Evolutionary conservation across 139 green algal species (phyloP).

Genomic region (Tetradesmus obliquus): DNA sequence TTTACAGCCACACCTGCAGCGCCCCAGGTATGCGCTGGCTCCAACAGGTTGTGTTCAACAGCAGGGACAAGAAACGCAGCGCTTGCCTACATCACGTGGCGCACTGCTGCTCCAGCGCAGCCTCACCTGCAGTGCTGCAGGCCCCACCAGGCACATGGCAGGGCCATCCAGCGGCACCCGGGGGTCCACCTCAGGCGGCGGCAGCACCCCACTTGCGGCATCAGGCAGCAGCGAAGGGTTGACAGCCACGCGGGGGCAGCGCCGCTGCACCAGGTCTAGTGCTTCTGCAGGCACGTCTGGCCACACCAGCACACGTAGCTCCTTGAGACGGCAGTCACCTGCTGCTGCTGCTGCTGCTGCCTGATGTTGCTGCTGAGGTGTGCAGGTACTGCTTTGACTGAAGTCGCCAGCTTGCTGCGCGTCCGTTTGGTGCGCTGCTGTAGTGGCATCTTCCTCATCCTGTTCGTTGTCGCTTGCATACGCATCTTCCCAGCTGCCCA

Average conservation of each 20-base stretch:
- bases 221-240: constrained; percentile 23
- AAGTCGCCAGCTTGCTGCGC: neutral
- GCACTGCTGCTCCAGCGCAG: too few species aligned
- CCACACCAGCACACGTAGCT: constrained; percentile 9
- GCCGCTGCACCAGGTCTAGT: constrained; percentile 20
- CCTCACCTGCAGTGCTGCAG: neutral
- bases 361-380: neutral
- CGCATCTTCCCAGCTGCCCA: constrained; percentile 28
- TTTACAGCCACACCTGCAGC: neutral
- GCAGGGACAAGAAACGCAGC: too few species aligned
- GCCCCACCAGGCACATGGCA: constrained; percentile 5
- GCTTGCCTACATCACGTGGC: too few species aligned
- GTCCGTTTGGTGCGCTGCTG: neutral
- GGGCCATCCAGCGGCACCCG: neutral
- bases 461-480: neutral
- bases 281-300: constrained; percentile 19
- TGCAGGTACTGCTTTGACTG: neutral
- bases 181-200: neutral
- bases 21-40: too few species aligned
- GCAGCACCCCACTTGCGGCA: neutral
- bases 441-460: neutral
- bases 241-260: constrained; percentile 3
- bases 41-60: too few species aligned
- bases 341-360: constrained; percentile 5
- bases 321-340: constrained; percentile 16